Base-by-base conservation (phyloP, 139 green algal genomes). In the Deuterostichococcus epilithicus region DNA sequence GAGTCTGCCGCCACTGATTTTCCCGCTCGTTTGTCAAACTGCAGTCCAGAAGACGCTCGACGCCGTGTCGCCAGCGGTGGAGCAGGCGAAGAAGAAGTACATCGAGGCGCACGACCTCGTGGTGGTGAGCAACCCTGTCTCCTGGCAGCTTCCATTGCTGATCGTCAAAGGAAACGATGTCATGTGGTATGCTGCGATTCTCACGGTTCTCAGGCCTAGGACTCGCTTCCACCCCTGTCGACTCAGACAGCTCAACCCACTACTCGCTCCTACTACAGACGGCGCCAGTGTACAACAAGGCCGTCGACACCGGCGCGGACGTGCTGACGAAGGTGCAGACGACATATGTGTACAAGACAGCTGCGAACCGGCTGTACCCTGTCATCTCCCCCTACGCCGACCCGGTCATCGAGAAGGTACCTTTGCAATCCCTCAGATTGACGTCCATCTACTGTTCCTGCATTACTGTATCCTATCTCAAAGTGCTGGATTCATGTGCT, bases 41-140 rank as follows among this genome's bases (percentile, higher is more conserved):
- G 59, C 77, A 81, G 77, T 81, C 4, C 70, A 81, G 6, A 77
- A 73, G 47, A 47, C 72, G n/a, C 38, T 75, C 59, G 42, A 28
- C 30, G 52, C 47, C 15, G 59, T 63, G 15, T 52, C 76, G 60
- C 77, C 77, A 13, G 47, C 59, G 32, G 59, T 75, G n/a, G 77
- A 81, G 38, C 60, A 60, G 39, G 77, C 77, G 23, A 74, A 63
- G 70, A 73, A 81, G 70, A 68, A 77, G 30, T 81, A 81, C 39
- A n/a, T 58, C 28, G 35, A 42, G 13, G 18, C 73, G 1, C 77
- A 81, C 39, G 68, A 77, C 63, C 1, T 58, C 2, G 2, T 81
- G 1, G 59, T 77, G 77, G 77, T 81, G 45, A 73, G 77, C 38
- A 30, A 32, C 33, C 10, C 45, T 0, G 25, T 22, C 25, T 77